Evolutionary conservation across 441 rosid genomes (phyloP).

Genomic region (California macrophylla): DNA sequence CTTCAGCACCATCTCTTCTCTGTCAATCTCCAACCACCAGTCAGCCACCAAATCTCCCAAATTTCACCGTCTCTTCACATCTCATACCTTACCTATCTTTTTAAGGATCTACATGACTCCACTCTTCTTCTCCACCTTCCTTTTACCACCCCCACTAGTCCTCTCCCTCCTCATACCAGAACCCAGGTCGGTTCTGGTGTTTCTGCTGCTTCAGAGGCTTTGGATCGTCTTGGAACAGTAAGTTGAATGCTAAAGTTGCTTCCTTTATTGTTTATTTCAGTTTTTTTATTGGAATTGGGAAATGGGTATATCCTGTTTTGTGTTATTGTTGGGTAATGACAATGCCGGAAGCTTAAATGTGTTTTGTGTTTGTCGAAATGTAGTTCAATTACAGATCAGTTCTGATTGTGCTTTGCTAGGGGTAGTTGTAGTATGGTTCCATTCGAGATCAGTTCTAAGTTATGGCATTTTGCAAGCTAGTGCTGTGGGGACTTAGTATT

Average conservation of each 20-base stretch:
- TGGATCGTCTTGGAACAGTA: not conserved
- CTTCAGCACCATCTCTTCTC: constrained; percentile 19
- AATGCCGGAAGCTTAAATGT: constrained; percentile 1
- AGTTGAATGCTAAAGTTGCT: not conserved
- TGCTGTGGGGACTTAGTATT: not conserved
- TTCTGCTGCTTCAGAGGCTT: not conserved
- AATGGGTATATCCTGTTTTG: not conserved
- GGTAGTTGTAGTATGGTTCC: not conserved
- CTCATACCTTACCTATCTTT: constrained; percentile 17
- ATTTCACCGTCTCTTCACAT: not conserved
- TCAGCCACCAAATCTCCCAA: constrained; percentile 34
- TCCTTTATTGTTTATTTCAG: not conserved
- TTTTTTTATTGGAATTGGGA: not conserved
- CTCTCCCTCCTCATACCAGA: not conserved
- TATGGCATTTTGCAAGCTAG: not conserved
- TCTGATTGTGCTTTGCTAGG: not conserved
- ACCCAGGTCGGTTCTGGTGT: not conserved
- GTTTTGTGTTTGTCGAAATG: not conserved
- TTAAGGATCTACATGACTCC: constrained; percentile 20
- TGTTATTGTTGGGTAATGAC: not conserved
- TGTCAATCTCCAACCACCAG: constrained; percentile 34
- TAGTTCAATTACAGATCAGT: not conserved
- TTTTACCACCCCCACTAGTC: not conserved
- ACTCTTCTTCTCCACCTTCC: constrained; percentile 13
- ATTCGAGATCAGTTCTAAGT: too few relatives aligned